Evolutionary conservation across 139 green algal species (phyloP).

Genomic region (Volvox africanus): DNA sequence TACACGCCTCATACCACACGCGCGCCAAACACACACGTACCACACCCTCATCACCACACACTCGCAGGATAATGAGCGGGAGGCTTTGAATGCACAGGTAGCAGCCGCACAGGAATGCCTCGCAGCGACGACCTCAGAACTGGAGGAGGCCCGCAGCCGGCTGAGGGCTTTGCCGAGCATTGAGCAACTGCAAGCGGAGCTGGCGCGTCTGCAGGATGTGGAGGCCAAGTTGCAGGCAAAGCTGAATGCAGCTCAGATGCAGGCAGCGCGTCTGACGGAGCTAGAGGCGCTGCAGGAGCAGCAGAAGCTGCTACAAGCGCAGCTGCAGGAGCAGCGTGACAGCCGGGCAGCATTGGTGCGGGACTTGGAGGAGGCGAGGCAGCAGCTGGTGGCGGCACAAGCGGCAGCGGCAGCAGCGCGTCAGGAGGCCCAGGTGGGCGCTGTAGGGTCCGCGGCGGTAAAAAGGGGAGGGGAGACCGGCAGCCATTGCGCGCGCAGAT

Average conservation of each 20-base stretch:
- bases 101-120: constrained; percentile 1
- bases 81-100: neutral
- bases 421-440: constrained; percentile 33
- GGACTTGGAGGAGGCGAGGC: constrained; percentile 14
- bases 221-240: constrained; percentile 33
- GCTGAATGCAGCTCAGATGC: constrained; percentile 40
- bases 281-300: neutral
- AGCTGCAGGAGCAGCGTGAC: constrained; percentile 13
- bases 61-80: constrained; percentile 5
- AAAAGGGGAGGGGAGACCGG: too few relatives aligned
- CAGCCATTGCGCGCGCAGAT: too few relatives aligned
- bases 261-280: neutral
- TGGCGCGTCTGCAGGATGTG: constrained; percentile 45
- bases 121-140: neutral
- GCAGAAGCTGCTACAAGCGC: neutral
- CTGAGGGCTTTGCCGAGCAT: constrained; percentile 22
- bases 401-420: neutral
- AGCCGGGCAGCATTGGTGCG: neutral
- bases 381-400: neutral
- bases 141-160: neutral
- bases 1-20: neutral
- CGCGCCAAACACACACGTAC: neutral
- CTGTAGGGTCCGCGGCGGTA: neutral
- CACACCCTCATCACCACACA: neutral
- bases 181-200: neutral